phyloP scores from a whole-genome alignment of 257 asterid genomes.

The Cruciata laevipes region DNA sequence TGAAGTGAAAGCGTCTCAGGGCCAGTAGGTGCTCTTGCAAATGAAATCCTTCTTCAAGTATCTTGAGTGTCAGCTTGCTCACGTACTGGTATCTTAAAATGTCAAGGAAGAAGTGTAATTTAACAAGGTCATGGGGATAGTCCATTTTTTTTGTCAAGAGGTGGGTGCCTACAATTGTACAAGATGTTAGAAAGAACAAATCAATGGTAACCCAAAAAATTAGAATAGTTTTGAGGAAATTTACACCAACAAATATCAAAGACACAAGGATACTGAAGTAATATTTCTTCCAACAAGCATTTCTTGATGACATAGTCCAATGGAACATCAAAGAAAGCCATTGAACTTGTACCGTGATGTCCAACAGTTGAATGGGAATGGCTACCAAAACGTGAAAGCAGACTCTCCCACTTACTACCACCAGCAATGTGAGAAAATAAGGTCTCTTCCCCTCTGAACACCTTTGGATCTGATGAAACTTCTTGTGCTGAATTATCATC shows the following conservation, averaged over 20 bases:
- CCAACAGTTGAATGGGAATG: conserved; percentile 24
- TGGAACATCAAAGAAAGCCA: conserved; percentile 66
- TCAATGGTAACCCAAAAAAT: neutral
- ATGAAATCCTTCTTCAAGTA: conserved; percentile 80
- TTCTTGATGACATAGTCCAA: conserved; percentile 77
- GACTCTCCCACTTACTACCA: conserved; percentile 81
- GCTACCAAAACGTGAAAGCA: conserved; percentile 55
- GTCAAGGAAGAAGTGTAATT: conserved; percentile 46
- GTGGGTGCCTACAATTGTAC: neutral
- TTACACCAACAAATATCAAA: neutral
- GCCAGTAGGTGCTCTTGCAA: conserved; percentile 86
- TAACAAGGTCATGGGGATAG: neutral
- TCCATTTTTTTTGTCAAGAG: neutral
- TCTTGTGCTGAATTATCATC: conserved; percentile 21
- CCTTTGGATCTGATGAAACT: conserved; percentile 28
- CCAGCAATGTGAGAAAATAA: conserved; percentile 35
- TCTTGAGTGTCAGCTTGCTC: conserved; percentile 82
- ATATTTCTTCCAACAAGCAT: conserved; percentile 76
- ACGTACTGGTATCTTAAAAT: conserved; percentile 60
- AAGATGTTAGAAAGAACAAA: neutral
- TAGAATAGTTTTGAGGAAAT: neutral
- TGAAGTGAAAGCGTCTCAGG: conserved; percentile 78
- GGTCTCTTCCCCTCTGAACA: conserved; percentile 18
- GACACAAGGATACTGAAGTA: conserved; percentile 86
- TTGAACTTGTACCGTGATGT: conserved; percentile 35